Conservation (phyloP, 352 stramenopile species). For the Globisporangium okanoganense region DNA sequence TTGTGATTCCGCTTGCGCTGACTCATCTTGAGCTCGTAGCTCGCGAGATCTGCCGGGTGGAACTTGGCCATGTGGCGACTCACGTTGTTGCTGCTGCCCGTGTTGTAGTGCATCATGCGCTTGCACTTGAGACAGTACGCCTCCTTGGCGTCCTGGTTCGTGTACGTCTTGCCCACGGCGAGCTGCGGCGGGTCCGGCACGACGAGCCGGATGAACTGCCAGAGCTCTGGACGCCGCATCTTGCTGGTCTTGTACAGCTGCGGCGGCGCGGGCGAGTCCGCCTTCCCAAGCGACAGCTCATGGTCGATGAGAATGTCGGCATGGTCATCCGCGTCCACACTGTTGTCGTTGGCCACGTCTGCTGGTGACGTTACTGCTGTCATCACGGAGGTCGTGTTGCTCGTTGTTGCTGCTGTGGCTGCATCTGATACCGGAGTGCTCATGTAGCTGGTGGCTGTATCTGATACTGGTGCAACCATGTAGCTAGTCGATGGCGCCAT, state of each 20-base stretch:
- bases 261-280: constrained; percentile 20
- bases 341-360: not conserved
- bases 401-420: constrained; percentile 10
- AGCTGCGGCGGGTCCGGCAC: constrained; percentile 40
- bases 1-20: constrained; percentile 7
- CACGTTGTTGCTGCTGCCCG: constrained; percentile 51
- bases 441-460: not conserved
- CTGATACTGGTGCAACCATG: not conserved
- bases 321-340: not conserved
- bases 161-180: constrained; percentile 36
- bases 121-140: constrained; percentile 57
- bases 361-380: not conserved
- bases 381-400: constrained; percentile 15
- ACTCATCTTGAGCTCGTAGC: constrained; percentile 34
- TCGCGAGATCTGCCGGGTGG: constrained; percentile 32
- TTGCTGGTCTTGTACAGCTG: constrained; percentile 56
- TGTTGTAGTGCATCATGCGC: constrained; percentile 55
- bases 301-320: not conserved
- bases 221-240: constrained; percentile 51
- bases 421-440: constrained; percentile 2
- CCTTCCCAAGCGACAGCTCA: constrained; percentile 5
- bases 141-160: constrained; percentile 50
- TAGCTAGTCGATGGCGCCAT: constrained; percentile 9
- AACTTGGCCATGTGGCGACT: constrained; percentile 57
- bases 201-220: constrained; percentile 54